phyloP scores from a whole-genome alignment of 805 yeast genomes.

The Schwanniomyces occidentalis region DNA sequence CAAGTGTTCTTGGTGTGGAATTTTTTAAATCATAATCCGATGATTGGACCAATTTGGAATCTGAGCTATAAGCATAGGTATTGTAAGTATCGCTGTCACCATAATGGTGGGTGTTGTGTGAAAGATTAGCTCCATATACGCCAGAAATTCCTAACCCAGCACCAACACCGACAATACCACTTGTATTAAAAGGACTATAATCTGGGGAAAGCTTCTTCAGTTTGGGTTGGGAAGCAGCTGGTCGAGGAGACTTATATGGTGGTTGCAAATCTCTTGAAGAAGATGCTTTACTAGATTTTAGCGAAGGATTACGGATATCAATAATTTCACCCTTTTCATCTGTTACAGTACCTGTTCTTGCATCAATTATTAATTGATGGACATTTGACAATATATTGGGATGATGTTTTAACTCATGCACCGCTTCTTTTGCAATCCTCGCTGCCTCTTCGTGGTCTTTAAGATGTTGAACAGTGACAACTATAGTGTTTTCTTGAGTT shows the following conservation, averaged over 20 bases:
- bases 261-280: no score
- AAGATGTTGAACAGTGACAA: conserved; percentile 33
- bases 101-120: background rate
- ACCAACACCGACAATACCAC: background rate
- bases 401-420: conserved; percentile 20
- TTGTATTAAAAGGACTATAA: conserved; percentile 1
- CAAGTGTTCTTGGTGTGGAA: no score
- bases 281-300: no score
- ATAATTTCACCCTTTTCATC: conserved; percentile 24
- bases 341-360: conserved; percentile 26
- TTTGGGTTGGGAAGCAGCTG: no score
- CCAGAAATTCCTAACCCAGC: conserved; percentile 3
- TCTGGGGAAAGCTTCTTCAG: no score
- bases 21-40: no score
- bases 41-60: no score
- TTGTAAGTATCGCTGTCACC: background rate
- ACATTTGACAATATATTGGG: conserved; percentile 20
- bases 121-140: background rate
- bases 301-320: no score
- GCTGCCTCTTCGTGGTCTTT: conserved; percentile 25
- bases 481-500: conserved; percentile 17
- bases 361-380: conserved; percentile 29
- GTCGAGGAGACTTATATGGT: no score
- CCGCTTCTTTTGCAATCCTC: conserved; percentile 26
- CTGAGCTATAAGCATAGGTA: no score